Percentiles rank a stretch among this genome's conserved stretches.
Conservation (phyloP, 495 filamentous ascomycete species). For the Xylaria sp. region DNA sequence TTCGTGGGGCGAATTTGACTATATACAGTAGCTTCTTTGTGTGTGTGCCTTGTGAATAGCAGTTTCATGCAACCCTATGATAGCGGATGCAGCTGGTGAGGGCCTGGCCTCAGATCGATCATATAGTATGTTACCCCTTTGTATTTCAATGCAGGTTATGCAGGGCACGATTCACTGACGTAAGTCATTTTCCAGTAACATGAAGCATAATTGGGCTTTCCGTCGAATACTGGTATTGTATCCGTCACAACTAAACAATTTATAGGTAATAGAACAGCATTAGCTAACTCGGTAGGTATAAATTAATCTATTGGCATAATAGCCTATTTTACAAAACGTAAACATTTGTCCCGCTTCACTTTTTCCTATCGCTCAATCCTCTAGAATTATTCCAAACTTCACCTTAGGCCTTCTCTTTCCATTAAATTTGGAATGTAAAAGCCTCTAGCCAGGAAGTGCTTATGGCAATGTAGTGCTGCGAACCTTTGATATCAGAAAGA, state of each 20-base stretch:
- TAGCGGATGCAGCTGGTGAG: neutral
- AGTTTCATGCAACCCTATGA: neutral
- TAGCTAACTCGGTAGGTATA: neutral
- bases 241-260: neutral
- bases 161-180: too few relatives aligned
- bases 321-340: neutral
- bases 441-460: too few relatives aligned
- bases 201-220: neutral
- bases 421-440: neutral
- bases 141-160: too few relatives aligned
- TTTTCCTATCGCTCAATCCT: too few relatives aligned
- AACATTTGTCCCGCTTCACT: neutral
- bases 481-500: too few relatives aligned
- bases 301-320: neutral
- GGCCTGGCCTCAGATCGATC: neutral
- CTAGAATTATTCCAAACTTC: too few relatives aligned
- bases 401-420: too few relatives aligned
- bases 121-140: neutral
- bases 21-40: too few relatives aligned
- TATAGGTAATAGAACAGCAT: neutral
- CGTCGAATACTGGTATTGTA: neutral
- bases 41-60: too few relatives aligned
- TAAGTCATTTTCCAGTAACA: neutral
- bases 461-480: too few relatives aligned
- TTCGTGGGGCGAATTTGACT: too few relatives aligned